Evolutionary conservation across 2,329 filamentous ascomycete genomes (phyloP).

Genomic region (Colletotrichum lini): DNA sequence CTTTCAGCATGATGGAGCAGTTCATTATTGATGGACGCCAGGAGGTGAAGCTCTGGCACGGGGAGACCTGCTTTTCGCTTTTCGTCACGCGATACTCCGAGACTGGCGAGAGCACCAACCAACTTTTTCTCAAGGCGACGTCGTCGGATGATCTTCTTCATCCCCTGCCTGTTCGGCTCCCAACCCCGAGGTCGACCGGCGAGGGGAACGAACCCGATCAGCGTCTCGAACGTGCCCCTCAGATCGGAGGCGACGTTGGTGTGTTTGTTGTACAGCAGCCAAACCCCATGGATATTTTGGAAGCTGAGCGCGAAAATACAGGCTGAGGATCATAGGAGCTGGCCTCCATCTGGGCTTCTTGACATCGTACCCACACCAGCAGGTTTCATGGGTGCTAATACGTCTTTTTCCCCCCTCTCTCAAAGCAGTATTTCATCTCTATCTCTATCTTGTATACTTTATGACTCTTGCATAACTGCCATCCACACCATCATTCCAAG

Average conservation of each 20-base stretch:
- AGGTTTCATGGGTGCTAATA: neutral
- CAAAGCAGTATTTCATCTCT: too few species aligned
- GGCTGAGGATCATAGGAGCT: too few species aligned
- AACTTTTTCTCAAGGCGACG: neutral
- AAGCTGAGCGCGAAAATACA: constrained; percentile 7
- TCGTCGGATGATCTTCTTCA: constrained; percentile 6
- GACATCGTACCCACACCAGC: too few species aligned
- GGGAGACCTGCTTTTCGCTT: neutral
- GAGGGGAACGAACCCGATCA: neutral
- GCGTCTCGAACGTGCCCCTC: constrained; percentile 3
- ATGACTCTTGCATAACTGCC: constrained; percentile 49
- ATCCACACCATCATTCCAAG: constrained; percentile 49
- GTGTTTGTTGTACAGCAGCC: neutral
- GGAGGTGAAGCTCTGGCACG: neutral
- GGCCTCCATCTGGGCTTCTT: neutral
- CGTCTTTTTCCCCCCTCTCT: neutral
- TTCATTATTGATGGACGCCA: constrained; percentile 16
- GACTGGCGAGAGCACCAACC: neutral
- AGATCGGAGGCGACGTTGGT: neutral
- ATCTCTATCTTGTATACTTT: neutral
- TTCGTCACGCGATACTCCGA: constrained; percentile 18
- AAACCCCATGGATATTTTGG: neutral
- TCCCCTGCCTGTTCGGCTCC: neutral
- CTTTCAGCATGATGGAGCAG: constrained; percentile 14
- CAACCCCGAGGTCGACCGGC: neutral